Evolutionary conservation across 345 rosid genomes (phyloP).

Genomic region (Brassica cretica): DNA sequence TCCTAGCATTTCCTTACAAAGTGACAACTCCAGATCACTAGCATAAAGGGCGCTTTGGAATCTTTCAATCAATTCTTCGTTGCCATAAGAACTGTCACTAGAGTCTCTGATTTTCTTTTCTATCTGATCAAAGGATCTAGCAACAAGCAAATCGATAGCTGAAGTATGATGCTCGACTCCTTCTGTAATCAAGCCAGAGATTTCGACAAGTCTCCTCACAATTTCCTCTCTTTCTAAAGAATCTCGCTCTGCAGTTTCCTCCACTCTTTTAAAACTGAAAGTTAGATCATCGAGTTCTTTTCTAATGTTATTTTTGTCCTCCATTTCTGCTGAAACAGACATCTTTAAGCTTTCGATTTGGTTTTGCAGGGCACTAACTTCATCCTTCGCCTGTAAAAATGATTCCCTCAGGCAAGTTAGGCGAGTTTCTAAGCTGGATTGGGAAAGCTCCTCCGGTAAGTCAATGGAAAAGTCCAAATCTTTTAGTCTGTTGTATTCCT

Average conservation of each 20-base stretch:
- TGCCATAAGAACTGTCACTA: constrained; percentile 39
- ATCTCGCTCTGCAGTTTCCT: constrained; percentile 44
- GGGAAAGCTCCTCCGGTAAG: constrained; percentile 56
- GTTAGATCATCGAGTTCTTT: constrained; percentile 50
- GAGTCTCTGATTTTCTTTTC: constrained; percentile 46
- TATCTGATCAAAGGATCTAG: constrained; percentile 59
- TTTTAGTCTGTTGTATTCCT: constrained; percentile 61
- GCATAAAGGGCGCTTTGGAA: constrained; percentile 67
- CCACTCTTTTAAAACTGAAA: constrained; percentile 45
- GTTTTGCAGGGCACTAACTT: constrained; percentile 50
- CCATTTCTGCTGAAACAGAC: constrained; percentile 56
- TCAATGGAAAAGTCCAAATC: constrained; percentile 53
- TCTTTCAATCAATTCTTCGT: constrained; percentile 52
- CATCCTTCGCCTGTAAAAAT: constrained; percentile 51
- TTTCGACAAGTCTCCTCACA: constrained; percentile 55
- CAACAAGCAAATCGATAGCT: constrained; percentile 46
- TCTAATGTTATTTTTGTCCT: constrained; percentile 62
- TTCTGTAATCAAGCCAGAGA: constrained; percentile 52
- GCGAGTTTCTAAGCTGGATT: constrained; percentile 59
- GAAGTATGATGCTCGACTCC: constrained; percentile 43
- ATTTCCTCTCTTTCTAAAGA: constrained; percentile 61
- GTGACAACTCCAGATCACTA: constrained; percentile 58
- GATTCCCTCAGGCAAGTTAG: constrained; percentile 72
- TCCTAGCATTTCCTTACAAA: constrained; percentile 60
- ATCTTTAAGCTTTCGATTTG: constrained; percentile 60